These are phyloP conservation scores for Trifolium subterraneum DNA, from an alignment of 306 rosid genomes.

Conservation along the genomic window DNA sequence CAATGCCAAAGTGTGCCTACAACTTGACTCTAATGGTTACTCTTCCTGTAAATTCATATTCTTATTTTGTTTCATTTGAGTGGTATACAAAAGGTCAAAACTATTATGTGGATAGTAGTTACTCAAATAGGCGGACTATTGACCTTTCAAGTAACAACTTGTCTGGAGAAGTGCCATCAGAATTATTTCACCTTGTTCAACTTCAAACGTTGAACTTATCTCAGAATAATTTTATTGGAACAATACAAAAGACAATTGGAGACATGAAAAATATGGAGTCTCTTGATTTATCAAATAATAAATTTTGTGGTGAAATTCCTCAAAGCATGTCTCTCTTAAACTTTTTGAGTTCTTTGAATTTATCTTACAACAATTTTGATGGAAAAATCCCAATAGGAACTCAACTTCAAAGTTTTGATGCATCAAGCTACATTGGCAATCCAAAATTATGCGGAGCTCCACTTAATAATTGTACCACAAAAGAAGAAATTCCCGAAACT, in stretches of 20 bases:
- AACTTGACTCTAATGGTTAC: background rate
- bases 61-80: no score
- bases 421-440: background rate
- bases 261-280: no score
- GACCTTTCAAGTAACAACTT: no score
- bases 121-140: no score
- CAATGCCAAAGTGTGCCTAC: background rate
- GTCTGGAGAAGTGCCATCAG: no score
- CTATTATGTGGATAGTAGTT: background rate
- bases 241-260: no score
- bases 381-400: background rate
- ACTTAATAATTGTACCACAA: background rate
- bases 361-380: background rate
- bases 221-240: no score
- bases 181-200: no score
- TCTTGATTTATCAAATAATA: no score
- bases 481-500: background rate
- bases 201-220: no score
- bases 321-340: background rate
- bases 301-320: background rate
- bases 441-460: background rate
- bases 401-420: background rate
- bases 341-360: background rate
- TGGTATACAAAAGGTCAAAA: no score
- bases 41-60: no score